phyloP scores from a whole-genome alignment of 2,329 filamentous ascomycete species.

The Seiridium cupressi region DNA sequence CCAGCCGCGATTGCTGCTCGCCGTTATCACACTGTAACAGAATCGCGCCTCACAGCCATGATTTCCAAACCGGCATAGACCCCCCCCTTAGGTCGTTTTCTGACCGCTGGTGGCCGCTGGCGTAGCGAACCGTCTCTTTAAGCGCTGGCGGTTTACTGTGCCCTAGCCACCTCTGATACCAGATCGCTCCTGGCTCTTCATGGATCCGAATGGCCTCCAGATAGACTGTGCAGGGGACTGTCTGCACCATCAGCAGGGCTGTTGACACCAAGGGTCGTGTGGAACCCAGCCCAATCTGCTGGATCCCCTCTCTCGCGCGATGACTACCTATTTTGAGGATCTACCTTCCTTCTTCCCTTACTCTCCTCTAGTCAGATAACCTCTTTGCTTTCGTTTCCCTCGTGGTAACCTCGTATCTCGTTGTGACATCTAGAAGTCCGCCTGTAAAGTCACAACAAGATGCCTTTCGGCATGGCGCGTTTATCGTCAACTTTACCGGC shows the following conservation, averaged over 20 bases:
- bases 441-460: neutral
- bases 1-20: too few relatives aligned
- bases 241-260: neutral
- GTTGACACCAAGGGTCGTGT: too few relatives aligned
- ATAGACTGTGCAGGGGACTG: neutral
- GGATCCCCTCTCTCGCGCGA: neutral
- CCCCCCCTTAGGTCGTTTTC: neutral
- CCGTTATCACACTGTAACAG: neutral
- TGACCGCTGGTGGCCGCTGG: neutral
- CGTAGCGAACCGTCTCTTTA: neutral
- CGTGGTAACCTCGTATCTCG: too few relatives aligned
- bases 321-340: neutral
- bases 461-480: conserved; percentile 17
- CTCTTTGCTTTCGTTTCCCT: neutral
- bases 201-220: neutral
- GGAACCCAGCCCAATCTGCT: neutral
- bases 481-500: conserved; percentile 15
- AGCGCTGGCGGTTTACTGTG: neutral
- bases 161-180: neutral
- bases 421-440: neutral
- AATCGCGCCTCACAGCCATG: neutral
- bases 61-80: neutral
- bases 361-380: neutral
- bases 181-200: neutral
- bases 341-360: neutral